Evolutionary conservation across 2,329 filamentous ascomycete species (phyloP).

Genomic region (Laburnicola sp.): DNA sequence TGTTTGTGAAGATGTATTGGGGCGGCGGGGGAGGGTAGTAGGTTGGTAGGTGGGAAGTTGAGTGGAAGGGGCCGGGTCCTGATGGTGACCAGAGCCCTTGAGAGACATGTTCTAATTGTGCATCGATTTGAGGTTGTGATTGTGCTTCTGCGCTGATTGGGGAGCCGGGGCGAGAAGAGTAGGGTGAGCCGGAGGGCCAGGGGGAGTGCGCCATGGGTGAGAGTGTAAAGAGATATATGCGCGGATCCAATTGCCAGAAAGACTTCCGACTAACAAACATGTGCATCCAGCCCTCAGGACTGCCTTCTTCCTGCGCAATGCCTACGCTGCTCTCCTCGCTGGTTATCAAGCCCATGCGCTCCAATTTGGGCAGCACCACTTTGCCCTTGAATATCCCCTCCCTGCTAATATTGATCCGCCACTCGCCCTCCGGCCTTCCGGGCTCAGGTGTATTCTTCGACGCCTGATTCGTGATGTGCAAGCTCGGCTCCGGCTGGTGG

Average conservation of each 20-base stretch:
- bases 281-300: constrained; percentile 68
- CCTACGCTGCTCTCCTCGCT: constrained; percentile 77
- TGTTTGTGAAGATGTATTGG: constrained; percentile 78
- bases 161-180: constrained; percentile 55
- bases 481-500: constrained; percentile 75
- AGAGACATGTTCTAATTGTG: constrained; percentile 36
- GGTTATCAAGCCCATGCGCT: constrained; percentile 85
- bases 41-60: constrained; percentile 81
- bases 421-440: constrained; percentile 80
- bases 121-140: constrained; percentile 27
- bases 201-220: constrained; percentile 61
- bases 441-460: constrained; percentile 65
- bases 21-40: constrained; percentile 85
- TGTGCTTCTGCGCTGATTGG: constrained; percentile 45
- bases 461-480: constrained; percentile 63
- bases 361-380: constrained; percentile 84
- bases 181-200: constrained; percentile 55
- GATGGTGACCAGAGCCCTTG: constrained; percentile 47
- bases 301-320: constrained; percentile 62
- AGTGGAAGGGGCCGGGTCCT: constrained; percentile 71
- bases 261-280: constrained; percentile 81
- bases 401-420: constrained; percentile 79
- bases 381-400: constrained; percentile 86
- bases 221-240: constrained; percentile 85
- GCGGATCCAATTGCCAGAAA: constrained; percentile 91